phyloP scores from a whole-genome alignment of 352 stramenopile species.

The Globisporangium nunn region DNA sequence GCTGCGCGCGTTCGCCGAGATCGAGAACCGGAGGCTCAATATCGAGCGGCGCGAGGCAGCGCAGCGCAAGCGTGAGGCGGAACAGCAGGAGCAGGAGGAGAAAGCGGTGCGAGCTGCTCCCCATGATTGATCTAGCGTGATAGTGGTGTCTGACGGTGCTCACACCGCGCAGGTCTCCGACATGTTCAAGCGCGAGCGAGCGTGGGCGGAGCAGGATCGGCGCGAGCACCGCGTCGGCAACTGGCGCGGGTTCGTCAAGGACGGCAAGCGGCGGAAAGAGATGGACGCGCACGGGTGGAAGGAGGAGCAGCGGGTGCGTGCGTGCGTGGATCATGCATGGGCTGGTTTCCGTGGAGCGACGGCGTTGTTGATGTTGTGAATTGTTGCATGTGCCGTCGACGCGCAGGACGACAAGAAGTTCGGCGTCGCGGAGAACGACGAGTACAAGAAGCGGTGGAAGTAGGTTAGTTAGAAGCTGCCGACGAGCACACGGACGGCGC shows the following conservation, averaged over 20 bases:
- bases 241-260: conserved; percentile 76
- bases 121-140: background rate
- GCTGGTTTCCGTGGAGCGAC: background rate
- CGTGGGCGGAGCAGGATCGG: conserved; percentile 71
- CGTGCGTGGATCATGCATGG: conserved; percentile 18
- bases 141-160: background rate
- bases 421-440: conserved; percentile 54
- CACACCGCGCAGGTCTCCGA: conserved; percentile 16
- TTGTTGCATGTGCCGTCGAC: background rate
- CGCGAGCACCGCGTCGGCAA: conserved; percentile 74
- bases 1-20: conserved; percentile 78
- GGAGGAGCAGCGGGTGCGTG: conserved; percentile 56
- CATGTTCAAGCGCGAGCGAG: conserved; percentile 67
- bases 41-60: conserved; percentile 64
- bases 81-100: conserved; percentile 72
- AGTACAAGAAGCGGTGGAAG: conserved; percentile 81
- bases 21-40: conserved; percentile 70
- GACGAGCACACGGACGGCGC: background rate
- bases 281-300: conserved; percentile 50
- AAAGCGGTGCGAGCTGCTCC: conserved; percentile 34
- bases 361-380: background rate
- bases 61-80: conserved; percentile 60
- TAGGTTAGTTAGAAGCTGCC: conserved; percentile 20
- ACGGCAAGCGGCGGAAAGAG: conserved; percentile 59
- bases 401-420: conserved; percentile 47